Conservation (phyloP, 148 eudicot species). For the Amaranthus cruentus region DNA sequence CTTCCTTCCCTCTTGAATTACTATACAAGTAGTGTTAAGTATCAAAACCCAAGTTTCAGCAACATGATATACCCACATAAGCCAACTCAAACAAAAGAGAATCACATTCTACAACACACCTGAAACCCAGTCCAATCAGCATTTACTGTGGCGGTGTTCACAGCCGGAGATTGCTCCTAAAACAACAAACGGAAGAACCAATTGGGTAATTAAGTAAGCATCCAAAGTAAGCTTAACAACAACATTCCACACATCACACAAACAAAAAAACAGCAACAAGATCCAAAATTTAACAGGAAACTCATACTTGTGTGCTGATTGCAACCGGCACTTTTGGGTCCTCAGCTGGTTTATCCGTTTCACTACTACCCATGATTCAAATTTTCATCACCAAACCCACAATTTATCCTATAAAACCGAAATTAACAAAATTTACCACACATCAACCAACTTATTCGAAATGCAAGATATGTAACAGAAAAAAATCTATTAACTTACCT, state of each 20-base stretch:
- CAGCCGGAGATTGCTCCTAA: constrained; percentile 70
- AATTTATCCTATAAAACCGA: constrained; percentile 22
- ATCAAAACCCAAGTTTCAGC: not conserved
- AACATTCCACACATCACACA: not conserved
- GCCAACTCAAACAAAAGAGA: constrained; percentile 2
- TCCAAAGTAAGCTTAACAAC: constrained; percentile 2
- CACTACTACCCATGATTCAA: constrained; percentile 75
- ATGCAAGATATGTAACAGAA: not conserved
- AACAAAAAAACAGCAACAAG: not conserved
- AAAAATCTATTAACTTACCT: constrained; percentile 10
- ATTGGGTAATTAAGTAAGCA: constrained; percentile 9
- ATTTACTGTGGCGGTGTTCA: constrained; percentile 52
- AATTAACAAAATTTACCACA: constrained; percentile 14
- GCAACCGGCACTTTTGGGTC: constrained; percentile 68
- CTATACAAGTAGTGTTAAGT: not conserved
- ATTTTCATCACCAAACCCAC: constrained; percentile 11
- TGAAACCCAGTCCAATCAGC: constrained; percentile 97
- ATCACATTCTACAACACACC: constrained; percentile 39
- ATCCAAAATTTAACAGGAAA: constrained; percentile 9
- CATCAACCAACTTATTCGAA: not conserved
- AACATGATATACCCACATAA: not conserved
- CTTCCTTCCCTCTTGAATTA: too few relatives aligned
- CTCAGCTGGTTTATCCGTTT: constrained; percentile 71
- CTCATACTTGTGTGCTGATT: constrained; percentile 27
- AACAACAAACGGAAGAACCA: constrained; percentile 13